Base-by-base conservation (phyloP, 371 early-diverging fungal genomes). In the Blyttiomyces sp. region DNA sequence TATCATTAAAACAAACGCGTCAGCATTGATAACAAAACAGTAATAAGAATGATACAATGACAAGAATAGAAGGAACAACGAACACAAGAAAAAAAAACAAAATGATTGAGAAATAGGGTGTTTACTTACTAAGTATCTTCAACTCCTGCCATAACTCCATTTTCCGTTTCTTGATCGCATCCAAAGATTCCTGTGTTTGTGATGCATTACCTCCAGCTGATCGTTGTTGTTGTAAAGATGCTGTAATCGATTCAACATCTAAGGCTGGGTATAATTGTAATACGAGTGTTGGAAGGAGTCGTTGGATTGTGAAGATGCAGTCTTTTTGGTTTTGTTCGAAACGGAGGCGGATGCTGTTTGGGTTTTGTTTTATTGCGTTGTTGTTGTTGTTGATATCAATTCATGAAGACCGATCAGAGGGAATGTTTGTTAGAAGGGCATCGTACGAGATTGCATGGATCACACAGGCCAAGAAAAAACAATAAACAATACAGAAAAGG, bases 311-410 rank as follows among this genome's bases (percentile, higher is more conserved):
- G 54, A 88, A 92, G 24, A 85, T 76, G 69, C 94, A 93, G 72
- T 96, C 96, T 54, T 86, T 85, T 69, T 90, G 92, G 72, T 93
- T 93, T 74, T 92, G 91, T 60, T 93, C 90, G 64, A 94, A 94
- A n/a, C 94, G 88, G 42, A 89, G 17, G 19, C 21, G n/a, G 35
- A 43, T 46, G 45, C 32, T 31, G 28, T 39, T 24, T n/a, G 17
- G 28, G 26, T 4, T 17, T 35, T 9, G 7, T 42, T 26, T 11
- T n/a, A n/a, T n/a, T n/a, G n/a, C n/a, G 31, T 2, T 24, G 16
- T 23, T 44, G 27, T 31, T 30, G 26, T 43, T 21, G 2, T 23
- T 27, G 36, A n/a, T 32, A 57, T 26, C 31, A 21, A 34, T n/a
- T 3, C 4, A 30, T 30, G n/a, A n/a, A n/a, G n/a, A n/a, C n/a